phyloP scores from a whole-genome alignment of 2,329 filamentous ascomycete genomes.

The Aspergillus sp. region DNA sequence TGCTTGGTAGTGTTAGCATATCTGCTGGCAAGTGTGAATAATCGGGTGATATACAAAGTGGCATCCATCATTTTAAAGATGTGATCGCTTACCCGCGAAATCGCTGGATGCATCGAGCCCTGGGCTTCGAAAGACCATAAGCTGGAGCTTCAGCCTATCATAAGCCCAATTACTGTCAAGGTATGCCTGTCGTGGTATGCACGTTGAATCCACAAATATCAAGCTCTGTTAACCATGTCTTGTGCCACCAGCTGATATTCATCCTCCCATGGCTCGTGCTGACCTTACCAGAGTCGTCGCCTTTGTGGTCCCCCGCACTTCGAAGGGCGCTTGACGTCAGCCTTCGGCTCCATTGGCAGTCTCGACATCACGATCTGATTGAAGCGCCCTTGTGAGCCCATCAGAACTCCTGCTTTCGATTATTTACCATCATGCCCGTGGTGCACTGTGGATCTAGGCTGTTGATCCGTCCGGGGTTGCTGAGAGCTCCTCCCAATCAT shows the following conservation, averaged over 20 bases:
- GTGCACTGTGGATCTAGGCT: conserved; percentile 6
- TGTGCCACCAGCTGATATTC: conserved; percentile 1
- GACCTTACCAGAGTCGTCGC: not conserved
- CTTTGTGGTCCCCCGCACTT: conserved; percentile 17
- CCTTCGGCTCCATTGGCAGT: conserved; percentile 10
- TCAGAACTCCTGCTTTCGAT: conserved; percentile 1
- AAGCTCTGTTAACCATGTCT: not conserved
- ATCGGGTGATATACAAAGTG: not conserved
- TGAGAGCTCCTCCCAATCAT: conserved; percentile 18
- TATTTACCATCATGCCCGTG: conserved; percentile 9
- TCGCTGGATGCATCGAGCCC: not conserved
- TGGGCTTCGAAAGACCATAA: not conserved
- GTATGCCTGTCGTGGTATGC: not conserved
- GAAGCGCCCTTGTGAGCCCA: conserved; percentile 1
- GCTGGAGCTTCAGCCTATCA: not conserved
- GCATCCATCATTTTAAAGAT: not conserved
- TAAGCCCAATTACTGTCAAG: not conserved
- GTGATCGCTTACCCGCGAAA: not conserved
- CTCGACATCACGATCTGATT: conserved; percentile 12
- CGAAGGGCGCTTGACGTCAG: conserved; percentile 24
- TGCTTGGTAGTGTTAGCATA: not conserved
- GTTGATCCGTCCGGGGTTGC: conserved; percentile 3
- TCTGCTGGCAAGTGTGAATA: not conserved
- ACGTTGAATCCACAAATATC: not conserved
- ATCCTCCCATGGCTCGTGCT: not conserved